A percentile compares a stretch with the other conserved stretches of the same genome.
Conservation (phyloP, 2,329 filamentous ascomycete species). For the Cladosporium sp. region DNA sequence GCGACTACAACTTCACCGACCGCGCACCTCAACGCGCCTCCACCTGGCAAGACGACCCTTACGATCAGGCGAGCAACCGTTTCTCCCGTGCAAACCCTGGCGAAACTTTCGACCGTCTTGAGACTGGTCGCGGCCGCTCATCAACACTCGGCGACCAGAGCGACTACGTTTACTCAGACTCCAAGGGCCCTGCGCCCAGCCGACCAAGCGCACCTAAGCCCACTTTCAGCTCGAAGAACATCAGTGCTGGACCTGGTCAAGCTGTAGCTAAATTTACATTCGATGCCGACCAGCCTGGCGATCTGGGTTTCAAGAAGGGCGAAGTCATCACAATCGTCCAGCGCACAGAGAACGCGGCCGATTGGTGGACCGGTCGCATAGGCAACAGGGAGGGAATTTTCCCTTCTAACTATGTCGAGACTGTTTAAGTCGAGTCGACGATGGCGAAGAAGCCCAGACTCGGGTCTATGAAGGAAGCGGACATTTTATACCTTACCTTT, state of each 20-base stretch:
- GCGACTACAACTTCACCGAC: conserved; percentile 52
- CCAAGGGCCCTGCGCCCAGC: conserved; percentile 59
- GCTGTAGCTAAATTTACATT: conserved; percentile 92
- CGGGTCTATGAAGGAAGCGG: background rate
- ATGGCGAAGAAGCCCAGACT: background rate
- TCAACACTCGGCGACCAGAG: conserved; percentile 45
- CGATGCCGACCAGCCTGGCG: conserved; percentile 87
- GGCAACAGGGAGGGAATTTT: conserved; percentile 87
- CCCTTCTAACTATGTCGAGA: conserved; percentile 52
- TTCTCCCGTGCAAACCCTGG: conserved; percentile 53
- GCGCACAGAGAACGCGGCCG: conserved; percentile 87
- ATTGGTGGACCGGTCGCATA: conserved; percentile 97
- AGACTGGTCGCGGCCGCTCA: conserved; percentile 34
- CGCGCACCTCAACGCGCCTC: conserved; percentile 60
- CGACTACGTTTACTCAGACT: conserved; percentile 58
- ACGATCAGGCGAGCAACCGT: conserved; percentile 57
- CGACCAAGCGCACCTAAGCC: conserved; percentile 89
- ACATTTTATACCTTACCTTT: conserved; percentile 11
- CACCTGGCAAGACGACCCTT: conserved; percentile 76
- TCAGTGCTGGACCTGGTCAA: conserved; percentile 64
- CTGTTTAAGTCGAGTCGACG: background rate
- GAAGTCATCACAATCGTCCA: conserved; percentile 94
- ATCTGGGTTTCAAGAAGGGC: conserved; percentile 95
- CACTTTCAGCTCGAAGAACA: conserved; percentile 62
- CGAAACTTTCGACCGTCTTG: conserved; percentile 53